Percentiles rank a stretch among this genome's conserved stretches.
phyloP scores from a whole-genome alignment of 2,329 filamentous ascomycete genomes.

The Penicillium sp. region DNA sequence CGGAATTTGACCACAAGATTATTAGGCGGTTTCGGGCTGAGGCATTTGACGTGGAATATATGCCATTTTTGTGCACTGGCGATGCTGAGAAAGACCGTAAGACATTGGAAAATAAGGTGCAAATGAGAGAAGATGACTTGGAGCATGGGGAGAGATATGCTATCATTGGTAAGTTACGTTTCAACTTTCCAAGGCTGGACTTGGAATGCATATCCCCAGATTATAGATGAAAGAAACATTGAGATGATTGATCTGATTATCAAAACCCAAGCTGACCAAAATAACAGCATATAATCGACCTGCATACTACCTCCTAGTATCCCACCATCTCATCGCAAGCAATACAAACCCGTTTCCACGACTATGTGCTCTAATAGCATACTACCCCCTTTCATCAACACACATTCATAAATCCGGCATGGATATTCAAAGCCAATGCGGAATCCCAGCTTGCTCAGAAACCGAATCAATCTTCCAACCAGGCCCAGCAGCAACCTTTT shows the following conservation, averaged over 20 bases:
- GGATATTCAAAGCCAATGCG: slow-evolving; percentile 6
- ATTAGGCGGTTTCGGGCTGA: slow-evolving; percentile 57
- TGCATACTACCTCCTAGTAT: slow-evolving; percentile 55
- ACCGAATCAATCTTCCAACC: slow-evolving; percentile 33
- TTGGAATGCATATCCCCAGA: not conserved
- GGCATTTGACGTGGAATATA: slow-evolving; percentile 59
- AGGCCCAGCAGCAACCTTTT: slow-evolving; percentile 26
- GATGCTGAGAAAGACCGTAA: slow-evolving; percentile 51
- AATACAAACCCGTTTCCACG: slow-evolving; percentile 58
- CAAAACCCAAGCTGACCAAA: not conserved
- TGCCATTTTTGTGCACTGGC: slow-evolving; percentile 43
- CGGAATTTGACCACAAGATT: slow-evolving; percentile 54
- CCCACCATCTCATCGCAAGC: slow-evolving; percentile 36
- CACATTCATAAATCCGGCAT: not conserved
- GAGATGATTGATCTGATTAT: not conserved
- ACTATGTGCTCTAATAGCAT: slow-evolving; percentile 59
- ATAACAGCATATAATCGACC: slow-evolving; percentile 60
- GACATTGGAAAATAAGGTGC: slow-evolving; percentile 49
- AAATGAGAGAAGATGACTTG: slow-evolving; percentile 54
- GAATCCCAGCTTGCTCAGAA: slow-evolving; percentile 33
- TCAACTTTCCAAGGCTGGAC: not conserved
- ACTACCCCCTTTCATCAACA: slow-evolving; percentile 49
- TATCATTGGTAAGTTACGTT: slow-evolving; percentile 54
- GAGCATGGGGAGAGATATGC: slow-evolving; percentile 59
- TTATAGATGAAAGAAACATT: not conserved